Base-by-base conservation (phyloP, 805 yeast genomes). In the Blastobotrys mokoenaii region DNA sequence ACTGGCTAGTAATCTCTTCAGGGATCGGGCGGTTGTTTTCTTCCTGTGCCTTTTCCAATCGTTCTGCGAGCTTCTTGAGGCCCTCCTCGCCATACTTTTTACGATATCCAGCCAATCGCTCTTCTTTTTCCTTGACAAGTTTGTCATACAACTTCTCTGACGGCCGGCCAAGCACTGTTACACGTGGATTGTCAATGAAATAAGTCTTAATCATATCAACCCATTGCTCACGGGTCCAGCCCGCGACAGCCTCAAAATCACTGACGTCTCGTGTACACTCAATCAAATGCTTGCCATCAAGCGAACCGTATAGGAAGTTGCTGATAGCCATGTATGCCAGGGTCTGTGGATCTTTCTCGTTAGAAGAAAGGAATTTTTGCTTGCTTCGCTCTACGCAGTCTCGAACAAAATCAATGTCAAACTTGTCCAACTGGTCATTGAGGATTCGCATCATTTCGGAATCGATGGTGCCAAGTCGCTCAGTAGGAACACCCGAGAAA, bases 21-120 rank as follows among this genome's bases (percentile, higher is more conserved):
- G 97, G 97, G 50, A 93, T 83, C 17, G 84, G 82, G n/a, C 57
- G 66, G 58, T 86, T 84, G 61, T 90, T 90, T 40, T 69, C 71
- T 2, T 60, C 68, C 54, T 78, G 80, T 0, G 97, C 97, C 0
- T 58, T 49, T 20, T 79, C 71, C 35, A 93, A 67, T 41, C 68
- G 67, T 20, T 70, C 60, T 10, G 66, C 75, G 36, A 85, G 63
- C 32, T 72, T 56, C 14, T 65, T 62, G 37, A 84, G 73, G 0
- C 93, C 95, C 0, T 69, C 69, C 37, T 71, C 69, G 12, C 89
- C 90, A 44, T 76, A 70, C 16, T 67, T 61, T 2, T 58, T 61
- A 45, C 70, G 71, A 60, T 87, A 77, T 10, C 73, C 71, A 36
- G 71, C 62, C 2, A 72, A 48, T 11, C 79, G 56, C 22, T 70